Base-by-base conservation (phyloP, 2,329 filamentous ascomycete genomes). In the Zelopaecilomyces penicillatus region DNA sequence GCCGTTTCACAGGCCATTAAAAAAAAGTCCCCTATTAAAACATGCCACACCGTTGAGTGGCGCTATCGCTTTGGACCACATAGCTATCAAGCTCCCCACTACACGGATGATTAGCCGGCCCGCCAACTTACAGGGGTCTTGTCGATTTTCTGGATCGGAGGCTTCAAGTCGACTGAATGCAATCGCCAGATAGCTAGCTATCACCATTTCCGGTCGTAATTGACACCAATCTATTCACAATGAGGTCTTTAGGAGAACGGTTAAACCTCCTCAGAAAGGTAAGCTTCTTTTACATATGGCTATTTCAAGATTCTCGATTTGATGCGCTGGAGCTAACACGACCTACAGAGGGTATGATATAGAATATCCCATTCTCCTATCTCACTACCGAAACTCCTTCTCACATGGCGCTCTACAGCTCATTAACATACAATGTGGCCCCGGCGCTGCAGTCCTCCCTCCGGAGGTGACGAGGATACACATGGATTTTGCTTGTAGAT, bases 381-480 rank as follows among this genome's bases (percentile, higher is more conserved):
- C 48, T 19, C 40, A 38, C 40, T 39, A 41, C 39, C 19, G 38
- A 38, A 50, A 44, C 44, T 48, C 44, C 45, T 51, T 47, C 57
- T 57, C 42, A 61, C 52, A 47, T 47, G 46, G 57, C 51, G 45
- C 58, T 45, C 35, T 34, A 48, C 62, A 93, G 85, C 71, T 94
- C 42, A 74, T 93, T 52, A 71, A 74, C 58, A 73, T 97, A 65
- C 81, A 84, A 61, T 74, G 85, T 62, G 93, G 91, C 47, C 83
- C 86, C 30, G 93, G 91, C 45, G 89, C 93, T 37, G 83, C 87
- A 19, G 71, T 87, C 53, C 74, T 98, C 27, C 88, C 91, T 0
- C 73, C 80, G 30, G 79, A 87, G 58, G 78, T 94, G 43, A 81
- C 82, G 38, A 75, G 79, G 60, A 82, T 93, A 69, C 80, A 87